Conservation (phyloP, 2,329 filamentous ascomycete species). For the Phyllosticta citriasiana region DNA sequence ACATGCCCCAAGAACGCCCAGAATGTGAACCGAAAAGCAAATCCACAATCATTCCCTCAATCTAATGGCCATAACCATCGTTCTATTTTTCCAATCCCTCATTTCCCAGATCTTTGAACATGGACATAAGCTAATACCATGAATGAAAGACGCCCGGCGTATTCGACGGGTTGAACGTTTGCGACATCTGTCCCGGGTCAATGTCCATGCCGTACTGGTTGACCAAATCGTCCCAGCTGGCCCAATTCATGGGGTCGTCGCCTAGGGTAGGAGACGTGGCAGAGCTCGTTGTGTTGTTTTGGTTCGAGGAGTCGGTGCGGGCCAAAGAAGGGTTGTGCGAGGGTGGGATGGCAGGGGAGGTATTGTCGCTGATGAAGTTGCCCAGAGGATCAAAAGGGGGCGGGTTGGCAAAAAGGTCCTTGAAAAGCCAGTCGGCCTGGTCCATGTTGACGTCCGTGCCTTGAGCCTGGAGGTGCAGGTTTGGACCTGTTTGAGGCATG, state of each 20-base stretch:
- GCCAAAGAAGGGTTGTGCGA: neutral
- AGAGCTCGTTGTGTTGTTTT: neutral
- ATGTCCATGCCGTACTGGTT: conserved; percentile 37
- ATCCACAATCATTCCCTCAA: neutral
- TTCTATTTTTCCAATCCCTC: neutral
- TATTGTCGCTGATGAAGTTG: neutral
- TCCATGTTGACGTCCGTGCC: conserved; percentile 8
- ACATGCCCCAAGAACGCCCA: neutral
- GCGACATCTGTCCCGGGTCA: conserved; percentile 9
- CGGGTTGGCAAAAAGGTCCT: neutral
- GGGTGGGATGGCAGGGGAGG: neutral
- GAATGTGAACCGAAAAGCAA: neutral
- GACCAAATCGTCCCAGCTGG: conserved; percentile 40
- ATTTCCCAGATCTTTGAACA: neutral
- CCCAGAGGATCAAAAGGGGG: neutral
- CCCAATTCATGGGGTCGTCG: conserved; percentile 33
- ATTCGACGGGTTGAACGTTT: neutral
- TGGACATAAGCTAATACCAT: neutral
- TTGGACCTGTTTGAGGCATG: neutral
- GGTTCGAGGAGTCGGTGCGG: neutral
- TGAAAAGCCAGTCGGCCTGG: conserved; percentile 16
- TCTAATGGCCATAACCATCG: neutral
- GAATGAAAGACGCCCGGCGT: neutral
- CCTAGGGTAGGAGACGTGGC: neutral
- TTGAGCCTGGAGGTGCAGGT: neutral